A percentile compares a stretch with the other conserved stretches of the same genome.
Evolutionary conservation across 1,139 yeast species (phyloP).

Genomic region (Zhuliangozyma blackwelliae): DNA sequence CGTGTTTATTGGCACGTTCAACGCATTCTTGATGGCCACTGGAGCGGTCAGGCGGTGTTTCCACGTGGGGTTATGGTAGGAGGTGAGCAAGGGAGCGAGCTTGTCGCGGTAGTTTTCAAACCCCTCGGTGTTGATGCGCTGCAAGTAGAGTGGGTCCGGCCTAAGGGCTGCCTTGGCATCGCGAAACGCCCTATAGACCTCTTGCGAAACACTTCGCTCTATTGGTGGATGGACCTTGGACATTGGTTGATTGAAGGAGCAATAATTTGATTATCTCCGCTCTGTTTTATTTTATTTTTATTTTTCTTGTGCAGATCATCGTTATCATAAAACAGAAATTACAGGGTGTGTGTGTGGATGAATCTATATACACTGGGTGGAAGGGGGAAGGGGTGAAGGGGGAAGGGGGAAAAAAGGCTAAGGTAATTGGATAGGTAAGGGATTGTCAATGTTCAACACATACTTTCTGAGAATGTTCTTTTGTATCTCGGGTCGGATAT

Average conservation of each 20-base stretch:
- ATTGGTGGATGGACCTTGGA: too few relatives aligned
- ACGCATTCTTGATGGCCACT: constrained; percentile 19
- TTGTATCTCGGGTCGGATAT: constrained; percentile 24
- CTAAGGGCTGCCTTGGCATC: constrained; percentile 2
- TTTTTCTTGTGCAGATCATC: too few relatives aligned
- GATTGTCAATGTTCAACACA: constrained; percentile 33
- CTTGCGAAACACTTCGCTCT: too few relatives aligned
- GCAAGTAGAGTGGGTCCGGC: constrained; percentile 6
- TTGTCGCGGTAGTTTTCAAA: constrained; percentile 13
- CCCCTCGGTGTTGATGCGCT: constrained; percentile 1
- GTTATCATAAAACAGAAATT: too few relatives aligned
- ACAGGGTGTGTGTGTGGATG: too few relatives aligned
- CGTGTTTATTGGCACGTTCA: constrained; percentile 30
- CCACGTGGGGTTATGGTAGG: constrained; percentile 1
- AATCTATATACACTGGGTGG: too few relatives aligned
- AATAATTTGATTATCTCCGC: too few relatives aligned
- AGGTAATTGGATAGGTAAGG: constrained; percentile 24
- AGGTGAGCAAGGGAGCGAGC: constrained; percentile 12
- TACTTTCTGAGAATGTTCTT: constrained; percentile 42
- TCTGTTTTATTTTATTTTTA: too few relatives aligned
- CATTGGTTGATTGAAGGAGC: too few relatives aligned
- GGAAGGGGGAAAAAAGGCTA: too few relatives aligned
- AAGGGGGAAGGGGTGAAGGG: too few relatives aligned
- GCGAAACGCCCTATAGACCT: neutral
- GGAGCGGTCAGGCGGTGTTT: constrained; percentile 9